Conservation (phyloP, 2,329 filamentous ascomycete species). For the Fusarium sp. region DNA sequence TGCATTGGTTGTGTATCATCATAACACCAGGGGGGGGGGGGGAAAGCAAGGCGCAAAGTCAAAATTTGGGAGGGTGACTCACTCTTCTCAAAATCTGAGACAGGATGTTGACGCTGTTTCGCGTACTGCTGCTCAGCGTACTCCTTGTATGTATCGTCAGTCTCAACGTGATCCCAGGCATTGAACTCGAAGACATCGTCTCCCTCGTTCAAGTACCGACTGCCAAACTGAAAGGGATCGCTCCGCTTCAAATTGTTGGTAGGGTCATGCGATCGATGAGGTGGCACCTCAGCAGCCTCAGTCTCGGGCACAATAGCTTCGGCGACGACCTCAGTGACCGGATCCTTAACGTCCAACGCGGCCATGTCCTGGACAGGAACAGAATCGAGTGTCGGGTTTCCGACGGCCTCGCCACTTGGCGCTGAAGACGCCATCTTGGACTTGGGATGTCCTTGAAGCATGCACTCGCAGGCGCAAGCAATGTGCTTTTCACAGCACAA, state of each 20-base stretch:
- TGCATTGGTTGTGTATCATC: conserved; percentile 74
- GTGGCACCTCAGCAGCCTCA: conserved; percentile 57
- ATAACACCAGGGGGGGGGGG: conserved; percentile 57
- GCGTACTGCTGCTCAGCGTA: conserved; percentile 89
- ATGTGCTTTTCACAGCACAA: conserved; percentile 39
- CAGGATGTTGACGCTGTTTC: conserved; percentile 87
- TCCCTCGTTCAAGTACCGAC: conserved; percentile 83
- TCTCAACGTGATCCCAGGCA: conserved; percentile 98
- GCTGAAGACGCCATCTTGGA: conserved; percentile 47
- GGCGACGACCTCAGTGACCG: conserved; percentile 37
- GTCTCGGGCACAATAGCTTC: conserved; percentile 32
- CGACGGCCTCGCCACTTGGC: conserved; percentile 45
- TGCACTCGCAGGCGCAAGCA: conserved; percentile 46
- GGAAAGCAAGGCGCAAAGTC: conserved; percentile 3
- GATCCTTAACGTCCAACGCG: conserved; percentile 48
- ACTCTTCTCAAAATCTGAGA: conserved; percentile 94
- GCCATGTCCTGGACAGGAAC: conserved; percentile 47
- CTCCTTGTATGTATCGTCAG: conserved; percentile 88
- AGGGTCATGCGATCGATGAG: conserved; percentile 80
- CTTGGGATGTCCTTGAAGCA: conserved; percentile 38
- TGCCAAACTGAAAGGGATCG: conserved; percentile 97
- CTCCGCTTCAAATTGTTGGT: conserved; percentile 84
- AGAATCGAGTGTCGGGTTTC: conserved; percentile 36
- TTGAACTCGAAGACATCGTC: conserved; percentile 98
- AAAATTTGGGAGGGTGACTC: conserved; percentile 55